These are phyloP conservation scores for Olyra latifolia DNA, from an alignment of 176 grass and related monocot genomes.

Conservation along the genomic window DNA sequence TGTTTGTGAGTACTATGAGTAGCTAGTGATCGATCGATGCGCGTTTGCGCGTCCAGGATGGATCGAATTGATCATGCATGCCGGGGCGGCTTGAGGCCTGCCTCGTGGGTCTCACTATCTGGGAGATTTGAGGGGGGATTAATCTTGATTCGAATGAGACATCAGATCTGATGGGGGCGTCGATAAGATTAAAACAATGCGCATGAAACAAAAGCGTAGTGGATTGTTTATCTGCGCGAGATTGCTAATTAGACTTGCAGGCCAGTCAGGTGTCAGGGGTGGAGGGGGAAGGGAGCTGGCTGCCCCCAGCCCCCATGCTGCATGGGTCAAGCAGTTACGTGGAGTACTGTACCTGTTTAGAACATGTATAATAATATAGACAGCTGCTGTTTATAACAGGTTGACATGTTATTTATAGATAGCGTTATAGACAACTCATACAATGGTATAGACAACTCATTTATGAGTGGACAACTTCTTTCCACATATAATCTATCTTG, in stretches of 20 bases:
- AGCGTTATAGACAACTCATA: too few relatives aligned
- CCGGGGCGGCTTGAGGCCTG: neutral
- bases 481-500: too few relatives aligned
- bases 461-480: too few relatives aligned
- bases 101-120: neutral
- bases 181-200: slow-evolving; percentile 17
- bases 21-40: neutral
- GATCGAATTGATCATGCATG: neutral
- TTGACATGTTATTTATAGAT: too few relatives aligned
- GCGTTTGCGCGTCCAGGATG: neutral
- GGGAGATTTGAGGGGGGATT: slow-evolving; percentile 4
- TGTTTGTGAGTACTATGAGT: neutral
- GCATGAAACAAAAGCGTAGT: neutral
- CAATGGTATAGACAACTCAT: too few relatives aligned
- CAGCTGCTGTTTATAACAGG: too few relatives aligned
- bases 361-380: too few relatives aligned
- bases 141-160: slow-evolving; percentile 20
- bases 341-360: too few relatives aligned
- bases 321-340: too few relatives aligned
- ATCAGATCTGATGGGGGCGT: slow-evolving; percentile 6
- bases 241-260: neutral
- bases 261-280: too few relatives aligned
- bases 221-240: neutral
- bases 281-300: too few relatives aligned
- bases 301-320: too few relatives aligned